Evolutionary conservation across 1,284 basidiomycete species (phyloP).

Genomic region (Bjerkandera adusta): DNA sequence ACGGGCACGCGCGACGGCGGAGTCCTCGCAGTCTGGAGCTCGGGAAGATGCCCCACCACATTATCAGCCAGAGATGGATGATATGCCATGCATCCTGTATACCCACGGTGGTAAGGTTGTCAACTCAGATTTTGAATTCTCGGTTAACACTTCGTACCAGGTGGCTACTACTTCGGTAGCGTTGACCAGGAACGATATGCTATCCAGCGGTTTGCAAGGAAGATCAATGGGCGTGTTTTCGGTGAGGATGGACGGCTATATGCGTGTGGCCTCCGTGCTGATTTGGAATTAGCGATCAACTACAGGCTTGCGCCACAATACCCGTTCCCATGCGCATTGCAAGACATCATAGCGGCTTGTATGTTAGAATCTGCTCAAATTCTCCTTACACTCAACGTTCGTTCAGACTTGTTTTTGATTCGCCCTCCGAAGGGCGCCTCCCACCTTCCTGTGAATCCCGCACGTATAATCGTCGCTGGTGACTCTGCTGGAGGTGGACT

Average conservation of each 20-base stretch:
- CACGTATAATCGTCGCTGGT: conserved; percentile 83
- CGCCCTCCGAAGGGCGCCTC: conserved; percentile 62
- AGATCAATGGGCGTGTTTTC: conserved; percentile 87
- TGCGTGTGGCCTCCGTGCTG: no score
- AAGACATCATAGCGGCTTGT: conserved; percentile 87
- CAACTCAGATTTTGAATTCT: neutral
- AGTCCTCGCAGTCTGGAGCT: conserved; percentile 19
- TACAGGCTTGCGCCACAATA: conserved; percentile 93
- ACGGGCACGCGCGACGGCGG: conserved; percentile 12
- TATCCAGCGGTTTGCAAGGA: conserved; percentile 85
- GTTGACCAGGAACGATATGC: conserved; percentile 71
- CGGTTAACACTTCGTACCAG: conserved; percentile 30
- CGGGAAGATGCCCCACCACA: conserved; percentile 27
- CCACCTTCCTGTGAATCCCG: conserved; percentile 81
- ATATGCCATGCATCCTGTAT: conserved; percentile 84
- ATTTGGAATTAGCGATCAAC: conserved; percentile 63
- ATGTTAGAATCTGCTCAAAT: conserved; percentile 19
- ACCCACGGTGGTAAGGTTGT: conserved; percentile 67
- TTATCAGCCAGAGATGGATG: conserved; percentile 76
- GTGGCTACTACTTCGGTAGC: conserved; percentile 82
- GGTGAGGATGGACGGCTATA: conserved; percentile 39
- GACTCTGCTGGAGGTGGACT: conserved; percentile 96
- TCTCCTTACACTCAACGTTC: conserved; percentile 30
- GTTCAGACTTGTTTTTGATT: conserved; percentile 65
- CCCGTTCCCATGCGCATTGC: conserved; percentile 93